Conservation (phyloP, 352 stramenopile species). For the Globisporangium splendens region DNA sequence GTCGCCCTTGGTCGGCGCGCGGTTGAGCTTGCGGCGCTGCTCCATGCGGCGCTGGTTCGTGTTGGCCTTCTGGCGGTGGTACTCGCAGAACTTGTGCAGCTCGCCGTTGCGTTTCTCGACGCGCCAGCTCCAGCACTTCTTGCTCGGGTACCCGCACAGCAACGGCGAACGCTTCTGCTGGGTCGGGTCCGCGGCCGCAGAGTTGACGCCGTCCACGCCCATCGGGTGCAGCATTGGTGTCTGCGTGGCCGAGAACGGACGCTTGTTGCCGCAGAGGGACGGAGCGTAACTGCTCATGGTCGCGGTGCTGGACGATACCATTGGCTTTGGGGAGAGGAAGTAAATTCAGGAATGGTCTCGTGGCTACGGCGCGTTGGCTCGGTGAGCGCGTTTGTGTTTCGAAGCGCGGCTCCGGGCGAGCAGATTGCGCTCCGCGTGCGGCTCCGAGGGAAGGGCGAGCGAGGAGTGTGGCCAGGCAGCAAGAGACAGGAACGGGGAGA, state of each 20-base stretch:
- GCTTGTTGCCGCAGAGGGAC: conserved; percentile 11
- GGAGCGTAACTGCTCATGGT: too few relatives aligned
- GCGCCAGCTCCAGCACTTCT: conserved; percentile 80
- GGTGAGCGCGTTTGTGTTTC: too few relatives aligned
- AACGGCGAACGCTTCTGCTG: conserved; percentile 47
- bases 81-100: conserved; percentile 85
- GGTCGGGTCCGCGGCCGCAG: conserved; percentile 14
- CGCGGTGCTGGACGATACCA: too few relatives aligned
- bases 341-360: too few relatives aligned
- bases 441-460: too few relatives aligned
- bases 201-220: too few relatives aligned
- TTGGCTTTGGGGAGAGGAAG: too few relatives aligned
- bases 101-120: conserved; percentile 81
- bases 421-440: too few relatives aligned
- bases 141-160: conserved; percentile 74
- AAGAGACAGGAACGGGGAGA: too few relatives aligned
- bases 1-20: conserved; percentile 11
- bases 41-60: conserved; percentile 84
- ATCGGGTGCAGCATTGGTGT: conserved; percentile 1
- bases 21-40: conserved; percentile 68
- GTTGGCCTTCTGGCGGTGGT: conserved; percentile 82
- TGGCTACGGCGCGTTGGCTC: too few relatives aligned
- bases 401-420: too few relatives aligned
- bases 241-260: conserved; percentile 12
- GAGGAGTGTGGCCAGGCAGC: too few relatives aligned